Conservation (phyloP, 2,329 filamentous ascomycete species). For the Pestalotiopsis sp. region DNA sequence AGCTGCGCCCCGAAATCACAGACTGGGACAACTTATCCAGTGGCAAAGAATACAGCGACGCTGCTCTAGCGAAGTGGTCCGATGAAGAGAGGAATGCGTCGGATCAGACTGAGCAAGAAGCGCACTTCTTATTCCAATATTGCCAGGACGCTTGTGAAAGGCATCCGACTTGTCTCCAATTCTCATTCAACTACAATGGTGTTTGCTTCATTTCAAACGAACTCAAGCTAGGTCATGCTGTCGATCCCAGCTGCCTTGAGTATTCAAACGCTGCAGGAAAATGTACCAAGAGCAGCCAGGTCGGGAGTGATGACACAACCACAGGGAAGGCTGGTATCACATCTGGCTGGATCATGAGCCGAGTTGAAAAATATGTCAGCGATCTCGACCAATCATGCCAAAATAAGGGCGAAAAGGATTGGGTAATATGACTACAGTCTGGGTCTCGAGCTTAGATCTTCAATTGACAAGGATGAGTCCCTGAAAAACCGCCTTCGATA, state of each 20-base stretch:
- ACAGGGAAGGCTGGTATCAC: not conserved
- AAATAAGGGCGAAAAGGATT: not conserved
- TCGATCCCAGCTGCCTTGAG: slow-evolving; percentile 15
- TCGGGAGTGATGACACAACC: not conserved
- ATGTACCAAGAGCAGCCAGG: slow-evolving; percentile 2
- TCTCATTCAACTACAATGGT: slow-evolving; percentile 17
- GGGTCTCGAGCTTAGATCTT: not conserved
- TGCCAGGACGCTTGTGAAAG: slow-evolving; percentile 19
- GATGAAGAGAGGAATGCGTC: not conserved
- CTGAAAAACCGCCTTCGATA: not conserved
- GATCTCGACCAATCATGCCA: slow-evolving; percentile 13
- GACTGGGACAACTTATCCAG: slow-evolving; percentile 33
- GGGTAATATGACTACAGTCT: not conserved
- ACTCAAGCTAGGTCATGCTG: slow-evolving; percentile 17
- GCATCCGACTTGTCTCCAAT: slow-evolving; percentile 21
- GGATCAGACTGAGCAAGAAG: slow-evolving; percentile 18
- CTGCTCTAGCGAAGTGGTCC: slow-evolving; percentile 14
- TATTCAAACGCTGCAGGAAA: slow-evolving; percentile 11
- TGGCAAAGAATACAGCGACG: slow-evolving; percentile 22
- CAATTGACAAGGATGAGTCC: not conserved
- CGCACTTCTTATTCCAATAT: slow-evolving; percentile 16
- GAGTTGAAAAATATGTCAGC: slow-evolving; percentile 9
- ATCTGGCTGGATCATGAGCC: slow-evolving; percentile 11
- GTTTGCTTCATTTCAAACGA: slow-evolving; percentile 20
- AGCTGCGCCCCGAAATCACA: slow-evolving; percentile 18